Percentiles rank a stretch among this genome's conserved stretches.
phyloP scores from a whole-genome alignment of 2,329 filamentous ascomycete genomes.

The Pseudogymnoascus sp. region DNA sequence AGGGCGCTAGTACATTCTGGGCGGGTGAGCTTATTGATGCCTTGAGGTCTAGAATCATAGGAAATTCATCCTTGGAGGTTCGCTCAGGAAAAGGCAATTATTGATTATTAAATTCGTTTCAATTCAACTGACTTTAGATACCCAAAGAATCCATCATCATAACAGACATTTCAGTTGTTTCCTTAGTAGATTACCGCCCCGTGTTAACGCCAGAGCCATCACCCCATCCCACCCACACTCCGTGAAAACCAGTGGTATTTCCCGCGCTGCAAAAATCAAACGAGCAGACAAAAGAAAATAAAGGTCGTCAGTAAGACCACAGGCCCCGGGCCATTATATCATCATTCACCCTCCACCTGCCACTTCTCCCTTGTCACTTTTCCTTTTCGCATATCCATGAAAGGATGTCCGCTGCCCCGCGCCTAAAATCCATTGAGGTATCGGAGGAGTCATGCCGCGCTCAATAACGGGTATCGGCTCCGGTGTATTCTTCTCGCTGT shows the following conservation, averaged over 20 bases:
- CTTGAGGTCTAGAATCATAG: background rate
- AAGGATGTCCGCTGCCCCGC: conserved; percentile 45
- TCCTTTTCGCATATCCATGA: conserved; percentile 39
- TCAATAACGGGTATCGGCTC: conserved; percentile 11
- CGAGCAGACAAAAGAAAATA: background rate
- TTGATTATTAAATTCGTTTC: background rate
- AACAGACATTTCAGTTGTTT: background rate
- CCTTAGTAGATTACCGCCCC: background rate
- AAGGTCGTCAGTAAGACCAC: background rate
- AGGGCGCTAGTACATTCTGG: background rate
- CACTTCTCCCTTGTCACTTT: conserved; percentile 18
- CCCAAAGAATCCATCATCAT: background rate
- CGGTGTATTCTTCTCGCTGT: background rate
- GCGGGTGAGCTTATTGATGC: background rate
- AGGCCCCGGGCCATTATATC: background rate
- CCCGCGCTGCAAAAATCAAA: background rate
- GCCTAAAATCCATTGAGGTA: conserved; percentile 54
- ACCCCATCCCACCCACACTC: background rate
- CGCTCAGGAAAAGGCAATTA: background rate
- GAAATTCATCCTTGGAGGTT: background rate
- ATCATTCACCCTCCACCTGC: background rate
- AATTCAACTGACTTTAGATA: conserved; percentile 3
- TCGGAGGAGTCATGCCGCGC: conserved; percentile 53
- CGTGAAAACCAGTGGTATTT: conserved; percentile 7
- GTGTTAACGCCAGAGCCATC: background rate